Evolutionary conservation across 495 filamentous ascomycete genomes (phyloP), one percentile per base, ranked within the genome.

Genomic region (Daldinia bambusicola): DNA sequence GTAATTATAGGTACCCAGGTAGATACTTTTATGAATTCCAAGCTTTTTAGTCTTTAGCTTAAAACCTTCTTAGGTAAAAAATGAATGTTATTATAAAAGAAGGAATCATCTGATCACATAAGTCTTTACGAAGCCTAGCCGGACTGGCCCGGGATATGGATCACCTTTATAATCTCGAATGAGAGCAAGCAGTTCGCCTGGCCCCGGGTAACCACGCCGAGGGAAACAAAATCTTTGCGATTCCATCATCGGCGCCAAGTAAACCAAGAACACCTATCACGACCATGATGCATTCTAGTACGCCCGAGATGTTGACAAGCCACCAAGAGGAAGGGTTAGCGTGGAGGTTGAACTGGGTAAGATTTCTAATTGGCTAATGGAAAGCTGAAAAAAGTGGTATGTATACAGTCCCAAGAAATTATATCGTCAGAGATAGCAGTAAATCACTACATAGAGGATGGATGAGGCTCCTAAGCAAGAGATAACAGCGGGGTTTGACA

Each of bases 221-320:
- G 40, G 51, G 61, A 58, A 57, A 38, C 57, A 62, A 18, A 16
- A 43, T 65, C 51, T 66, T 10, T 48, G 61, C 18, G 43, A 56
- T 70, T 63, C 48, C 32, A 64, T 58, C 62, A 52, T 70, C 52
- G 48, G 41, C 32, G 71, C 71, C 71, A 74, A 74, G 71, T 67
- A 62, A 63, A 74, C 71, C 63, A 74, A 70, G 67, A 63, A 48
- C 12, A 67, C 59, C 56, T 70, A 74, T 67, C 51, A 63, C 59
- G 40, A 52, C 20, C 63, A 70, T 67, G 34, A 61, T 67, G 71
- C 38, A 40, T 50, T 45, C 59, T 41, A n/a, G 6, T 59, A 60
- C 48, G 61, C 61, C 43, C 55, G 52, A 41, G 56, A 36, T 59
- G 50, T 37, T 53, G 61, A 72, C 64, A 73, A 69, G 61, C 52